Base-by-base conservation (phyloP, 2,329 filamentous ascomycete genomes). In the Metarhizium brunneum region DNA sequence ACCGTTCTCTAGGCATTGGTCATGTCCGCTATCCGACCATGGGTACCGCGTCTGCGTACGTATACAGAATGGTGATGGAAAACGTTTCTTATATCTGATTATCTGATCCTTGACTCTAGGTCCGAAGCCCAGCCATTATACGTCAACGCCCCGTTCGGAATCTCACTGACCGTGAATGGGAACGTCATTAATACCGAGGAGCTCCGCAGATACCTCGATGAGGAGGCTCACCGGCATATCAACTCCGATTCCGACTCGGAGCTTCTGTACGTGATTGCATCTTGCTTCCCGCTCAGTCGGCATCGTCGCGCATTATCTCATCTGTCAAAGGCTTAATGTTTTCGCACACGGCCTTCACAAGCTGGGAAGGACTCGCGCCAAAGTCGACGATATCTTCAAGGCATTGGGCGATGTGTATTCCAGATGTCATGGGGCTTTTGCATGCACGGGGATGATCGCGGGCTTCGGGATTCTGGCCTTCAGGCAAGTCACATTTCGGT, bases 101-200 rank as follows among this genome's bases (percentile, higher is more conserved):
- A 40, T 40, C 38, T 40, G 38, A 40, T 16, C 42, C 42, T 45
- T 10, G 30, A 54, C 16, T 57, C 57, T 57, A 92, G 90, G 65
- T 85, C 90, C 7, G 90, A 96, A 72, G 89, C 90, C 11, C 91
- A 96, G 71, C 92, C 92, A 0, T 95, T 96, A 71, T 96, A 94
- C 68, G 90, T 68, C 64, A 95, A 95, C 75, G 83, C 79, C 56
- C 90, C 89, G 1, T 94, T 90, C 67, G 90, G 90, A 50, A 87
- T 95, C 63, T 88, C 81, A 65, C 81, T 94, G 68, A 82, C 86
- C 25, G 86, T 94, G 73, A 96, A 96, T 66, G 91, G 92, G 58
- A 96, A 96, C 72, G 77, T 96, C 50, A 88, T 95, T 75, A 81
- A 95, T 66, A 83, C 86, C 5, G 78, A 79, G 2, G 84, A 88